Base-by-base conservation (phyloP, 2,329 filamentous ascomycete genomes). In the Rutstroemia sp. region DNA sequence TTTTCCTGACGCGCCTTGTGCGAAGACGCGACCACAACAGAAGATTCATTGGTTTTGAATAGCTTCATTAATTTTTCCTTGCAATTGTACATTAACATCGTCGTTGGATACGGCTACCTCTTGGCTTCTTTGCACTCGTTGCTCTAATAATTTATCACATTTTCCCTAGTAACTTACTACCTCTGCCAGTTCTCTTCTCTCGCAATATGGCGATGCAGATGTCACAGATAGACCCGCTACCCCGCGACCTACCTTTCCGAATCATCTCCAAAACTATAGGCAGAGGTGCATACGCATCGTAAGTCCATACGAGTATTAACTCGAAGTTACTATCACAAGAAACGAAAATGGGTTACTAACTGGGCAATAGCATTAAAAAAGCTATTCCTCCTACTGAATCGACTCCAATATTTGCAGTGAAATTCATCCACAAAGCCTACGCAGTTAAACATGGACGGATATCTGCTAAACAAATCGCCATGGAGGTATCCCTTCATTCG, bases 371-470 rank as follows among this genome's bases (percentile, higher is more conserved):
- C 56, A 57, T 71, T 92, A 96, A 95, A 70, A 97, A 97, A 75
- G 94, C 92, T 30, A 83, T 87, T 48, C 92, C 92, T 7, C 75
- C 86, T 23, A 79, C 87, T 62, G 72, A 79, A 1, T 74, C 81
- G 25, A 80, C 76, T 25, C 92, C 92, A 30, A 77, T 99, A 57
- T 97, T 99, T 71, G 94, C 95, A 14, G 90, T 99, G 73, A 99
- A 99, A 72, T 89, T 99, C 73, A 96, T 99, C 70, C 92, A 99
- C 76, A 99, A 99, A 75, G 87, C 88, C 62, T 95, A 96, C 72
- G 95, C 94, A 57, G 82, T 89, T 65, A 88, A 87, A 65, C 84
- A 92, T 78, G 94, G 94, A 69, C 88, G 89, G 59, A 85, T 99
- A 64, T 90, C 88, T 30, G 80, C 86, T 36, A 92, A 95, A 69